Evolutionary conservation across 2,329 filamentous ascomycete genomes (phyloP).

Genomic region (Apiospora pterosperma): DNA sequence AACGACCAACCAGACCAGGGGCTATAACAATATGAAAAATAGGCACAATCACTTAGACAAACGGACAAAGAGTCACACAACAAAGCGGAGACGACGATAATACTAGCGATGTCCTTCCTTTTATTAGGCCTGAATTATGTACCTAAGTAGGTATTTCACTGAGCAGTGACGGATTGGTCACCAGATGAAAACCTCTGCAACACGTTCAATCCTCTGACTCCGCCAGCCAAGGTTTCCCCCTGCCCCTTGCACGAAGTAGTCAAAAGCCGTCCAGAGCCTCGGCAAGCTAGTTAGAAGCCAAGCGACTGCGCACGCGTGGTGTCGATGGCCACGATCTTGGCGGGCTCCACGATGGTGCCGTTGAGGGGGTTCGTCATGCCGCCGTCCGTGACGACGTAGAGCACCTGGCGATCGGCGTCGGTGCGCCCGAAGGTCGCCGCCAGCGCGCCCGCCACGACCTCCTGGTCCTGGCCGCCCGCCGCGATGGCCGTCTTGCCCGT

Average conservation of each 20-base stretch:
- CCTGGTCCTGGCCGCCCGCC: conserved; percentile 4
- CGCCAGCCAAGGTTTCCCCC: neutral
- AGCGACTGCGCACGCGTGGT: neutral
- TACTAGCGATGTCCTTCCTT: neutral
- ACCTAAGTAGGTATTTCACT: neutral
- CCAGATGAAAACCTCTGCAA: neutral
- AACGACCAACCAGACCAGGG: too few species aligned
- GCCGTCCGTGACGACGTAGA: conserved; percentile 19
- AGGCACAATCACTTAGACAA: neutral
- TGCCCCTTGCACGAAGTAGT: too few species aligned
- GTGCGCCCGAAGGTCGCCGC: conserved; percentile 17
- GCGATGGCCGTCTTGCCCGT: conserved; percentile 1
- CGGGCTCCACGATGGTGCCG: conserved; percentile 18
- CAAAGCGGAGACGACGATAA: neutral
- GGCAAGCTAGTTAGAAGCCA: too few species aligned
- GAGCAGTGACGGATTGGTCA: neutral
- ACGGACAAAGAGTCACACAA: neutral
- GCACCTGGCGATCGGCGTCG: conserved; percentile 10
- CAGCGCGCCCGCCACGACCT: conserved; percentile 17
- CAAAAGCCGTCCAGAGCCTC: neutral
- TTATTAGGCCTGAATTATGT: neutral
- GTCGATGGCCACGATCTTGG: conserved; percentile 20
- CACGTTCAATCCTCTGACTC: neutral
- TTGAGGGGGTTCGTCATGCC: conserved; percentile 15
- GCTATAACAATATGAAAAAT: neutral